Percentiles rank a stretch among this genome's conserved stretches.
Conservation (phyloP, 2,329 filamentous ascomycete genomes). For the Calonectria henricotiae region DNA sequence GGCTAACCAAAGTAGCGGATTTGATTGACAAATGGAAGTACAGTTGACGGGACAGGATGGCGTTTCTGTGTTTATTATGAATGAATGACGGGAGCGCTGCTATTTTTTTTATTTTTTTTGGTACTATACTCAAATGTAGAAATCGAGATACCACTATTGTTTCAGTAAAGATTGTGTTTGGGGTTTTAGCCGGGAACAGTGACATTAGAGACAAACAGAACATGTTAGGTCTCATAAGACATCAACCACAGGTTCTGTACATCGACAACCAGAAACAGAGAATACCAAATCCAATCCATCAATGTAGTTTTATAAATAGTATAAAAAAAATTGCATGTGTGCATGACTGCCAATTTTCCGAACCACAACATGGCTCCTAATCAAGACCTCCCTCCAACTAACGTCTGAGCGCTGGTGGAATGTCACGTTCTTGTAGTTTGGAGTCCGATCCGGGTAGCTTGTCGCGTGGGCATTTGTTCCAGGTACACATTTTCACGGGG, state of each 20-base stretch:
- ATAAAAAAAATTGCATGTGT: neutral
- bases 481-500: neutral
- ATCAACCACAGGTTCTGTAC: neutral
- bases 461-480: constrained; percentile 29
- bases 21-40: constrained; percentile 53
- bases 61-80: constrained; percentile 32
- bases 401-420: constrained; percentile 2
- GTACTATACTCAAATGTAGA: constrained; percentile 5
- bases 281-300: no score
- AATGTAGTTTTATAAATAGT: neutral
- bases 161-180: constrained; percentile 12
- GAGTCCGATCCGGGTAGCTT: constrained; percentile 27
- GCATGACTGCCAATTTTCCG: neutral
- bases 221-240: neutral
- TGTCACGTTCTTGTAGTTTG: constrained; percentile 15
- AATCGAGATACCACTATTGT: constrained; percentile 24
- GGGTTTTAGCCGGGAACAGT: constrained; percentile 1
- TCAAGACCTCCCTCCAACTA: neutral
- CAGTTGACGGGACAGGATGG: constrained; percentile 40
- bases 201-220: neutral
- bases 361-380: neutral
- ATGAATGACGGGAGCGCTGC: constrained; percentile 19
- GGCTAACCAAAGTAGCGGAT: constrained; percentile 51
- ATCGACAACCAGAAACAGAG: neutral
- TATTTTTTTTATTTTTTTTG: constrained; percentile 6